These are phyloP conservation scores for Diaporthe sp. DNA, from an alignment of 2,329 filamentous ascomycete species.

Conservation along the genomic window DNA sequence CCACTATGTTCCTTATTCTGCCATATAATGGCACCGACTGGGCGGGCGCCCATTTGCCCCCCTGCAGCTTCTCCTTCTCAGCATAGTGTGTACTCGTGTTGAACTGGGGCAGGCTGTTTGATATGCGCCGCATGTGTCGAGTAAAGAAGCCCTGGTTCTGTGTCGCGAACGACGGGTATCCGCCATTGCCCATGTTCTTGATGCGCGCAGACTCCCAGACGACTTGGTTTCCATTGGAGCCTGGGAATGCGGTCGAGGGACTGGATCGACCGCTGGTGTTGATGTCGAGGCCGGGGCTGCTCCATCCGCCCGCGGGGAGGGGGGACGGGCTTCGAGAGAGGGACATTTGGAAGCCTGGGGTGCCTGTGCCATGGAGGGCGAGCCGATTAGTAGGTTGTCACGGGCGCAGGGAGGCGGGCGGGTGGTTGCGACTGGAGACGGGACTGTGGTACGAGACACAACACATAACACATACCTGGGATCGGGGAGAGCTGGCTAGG, in stretches of 20 bases:
- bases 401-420: conserved; percentile 12
- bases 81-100: conserved; percentile 66
- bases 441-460: conserved; percentile 34
- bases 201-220: conserved; percentile 88
- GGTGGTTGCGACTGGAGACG: conserved; percentile 25
- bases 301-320: conserved; percentile 86
- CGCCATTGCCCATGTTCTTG: conserved; percentile 76
- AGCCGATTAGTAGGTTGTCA: conserved; percentile 17
- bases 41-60: conserved; percentile 63
- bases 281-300: conserved; percentile 81
- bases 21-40: conserved; percentile 57
- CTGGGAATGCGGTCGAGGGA: conserved; percentile 64
- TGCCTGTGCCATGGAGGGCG: conserved; percentile 54
- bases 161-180: conserved; percentile 81
- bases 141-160: conserved; percentile 89
- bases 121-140: conserved; percentile 84
- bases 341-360: conserved; percentile 75
- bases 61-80: conserved; percentile 82
- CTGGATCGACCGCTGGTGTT: conserved; percentile 76
- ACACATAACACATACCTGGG: conserved; percentile 63
- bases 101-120: conserved; percentile 81
- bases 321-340: conserved; percentile 90
- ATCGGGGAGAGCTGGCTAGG: conserved; percentile 61
- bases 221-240: conserved; percentile 64
- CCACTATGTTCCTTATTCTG: conserved; percentile 56